Base-by-base conservation (phyloP, 2,329 filamentous ascomycete genomes). In the Dactylonectria estremocensis region DNA sequence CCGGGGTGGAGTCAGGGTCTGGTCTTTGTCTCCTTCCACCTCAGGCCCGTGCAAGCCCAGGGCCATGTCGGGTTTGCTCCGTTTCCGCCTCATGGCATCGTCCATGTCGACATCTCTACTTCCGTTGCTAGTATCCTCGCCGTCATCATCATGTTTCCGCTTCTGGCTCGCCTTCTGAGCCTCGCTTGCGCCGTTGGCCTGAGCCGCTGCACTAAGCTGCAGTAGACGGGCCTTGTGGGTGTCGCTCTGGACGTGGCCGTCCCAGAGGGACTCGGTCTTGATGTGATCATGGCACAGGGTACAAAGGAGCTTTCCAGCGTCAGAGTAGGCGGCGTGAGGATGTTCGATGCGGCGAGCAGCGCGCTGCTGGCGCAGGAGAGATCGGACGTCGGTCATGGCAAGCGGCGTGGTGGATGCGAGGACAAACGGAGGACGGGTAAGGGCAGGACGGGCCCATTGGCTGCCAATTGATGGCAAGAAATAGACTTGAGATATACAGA, bases 281-380 rank as follows among this genome's bases (percentile, higher is more conserved):
- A 94, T 78, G 43, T 85, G 82, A 55, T 90, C 85, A 76, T 88
- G 88, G 77, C 92, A 95, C 24, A 92, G 80, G 67, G 86, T 88
- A 82, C 92, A 95, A 31, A 90, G 82, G 1, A 94, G 87, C 75
- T 89, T 91, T 68, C 92, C 92, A 14, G 89, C 85, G 69, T 90
- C 87, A 5, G 91, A 90, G 82, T 94, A 94, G 61, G 86, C 83
- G 48, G 91, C 91, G 74, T 91, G 85, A 4, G 91, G 89, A 74
- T 94, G 91, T 58, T 90, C 87, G 75, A 95, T 90, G 71, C 92
- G 89, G 64, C 94, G 90, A 69, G 92, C 88, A 63, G 90, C 90
- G 72, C 93, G 90, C 80, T 95, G 92, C 76, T 91, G 92, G 74
- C 93, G 92, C 65, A 97, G 87, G 55, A 97, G 88, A 40, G 93